Evolutionary conservation across 441 rosid species (phyloP).

Genomic region (Macaranga tanarius): DNA sequence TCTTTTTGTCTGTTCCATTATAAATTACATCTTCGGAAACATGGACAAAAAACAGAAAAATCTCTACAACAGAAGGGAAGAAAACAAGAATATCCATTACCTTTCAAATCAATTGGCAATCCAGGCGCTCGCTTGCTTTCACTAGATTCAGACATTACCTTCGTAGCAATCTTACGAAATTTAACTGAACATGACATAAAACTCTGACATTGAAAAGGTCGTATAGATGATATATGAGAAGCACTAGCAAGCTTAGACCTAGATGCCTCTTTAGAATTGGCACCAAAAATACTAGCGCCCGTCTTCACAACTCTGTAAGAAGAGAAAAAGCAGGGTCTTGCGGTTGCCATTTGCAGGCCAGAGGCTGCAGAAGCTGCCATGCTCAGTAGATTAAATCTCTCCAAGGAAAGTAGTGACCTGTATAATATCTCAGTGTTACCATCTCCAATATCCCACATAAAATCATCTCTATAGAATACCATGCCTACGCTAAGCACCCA

Average conservation of each 20-base stretch:
- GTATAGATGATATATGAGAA: constrained; percentile 46
- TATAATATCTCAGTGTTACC: neutral
- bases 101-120: constrained; percentile 80
- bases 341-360: constrained; percentile 55
- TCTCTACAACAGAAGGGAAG: neutral
- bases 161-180: constrained; percentile 39
- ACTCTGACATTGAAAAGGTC: constrained; percentile 33
- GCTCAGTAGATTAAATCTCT: constrained; percentile 27
- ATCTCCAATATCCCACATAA: neutral
- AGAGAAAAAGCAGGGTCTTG: constrained; percentile 53
- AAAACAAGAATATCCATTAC: constrained; percentile 26
- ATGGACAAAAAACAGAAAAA: neutral
- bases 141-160: constrained; percentile 60
- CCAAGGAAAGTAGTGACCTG: constrained; percentile 27
- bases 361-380: constrained; percentile 66
- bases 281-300: constrained; percentile 40
- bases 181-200: constrained; percentile 36
- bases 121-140: constrained; percentile 51
- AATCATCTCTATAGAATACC: too few relatives aligned
- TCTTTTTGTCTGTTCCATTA: too few relatives aligned
- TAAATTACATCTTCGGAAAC: too few relatives aligned
- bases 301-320: constrained; percentile 42
- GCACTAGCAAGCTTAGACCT: constrained; percentile 49
- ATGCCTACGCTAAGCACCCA: too few relatives aligned
- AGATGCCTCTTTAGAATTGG: constrained; percentile 39